phyloP scores from a whole-genome alignment of 129 eudicot genomes.

The Tagetes erecta region DNA sequence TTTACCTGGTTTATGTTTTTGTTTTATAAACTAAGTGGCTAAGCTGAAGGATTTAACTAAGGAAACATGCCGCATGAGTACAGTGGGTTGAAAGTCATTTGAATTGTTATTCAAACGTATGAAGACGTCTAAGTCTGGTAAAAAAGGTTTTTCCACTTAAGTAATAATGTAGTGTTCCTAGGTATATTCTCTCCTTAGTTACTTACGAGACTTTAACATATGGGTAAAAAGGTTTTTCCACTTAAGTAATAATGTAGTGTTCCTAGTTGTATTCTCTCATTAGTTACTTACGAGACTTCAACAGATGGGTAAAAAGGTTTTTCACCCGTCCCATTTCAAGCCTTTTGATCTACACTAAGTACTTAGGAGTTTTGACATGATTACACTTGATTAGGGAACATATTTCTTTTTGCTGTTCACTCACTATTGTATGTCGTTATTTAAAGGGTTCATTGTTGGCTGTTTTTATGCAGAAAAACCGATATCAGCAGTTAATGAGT shows the following conservation, averaged over 20 bases:
- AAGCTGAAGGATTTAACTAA: neutral
- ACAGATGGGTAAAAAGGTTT: neutral
- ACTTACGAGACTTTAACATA: neutral
- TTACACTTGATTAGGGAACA: neutral
- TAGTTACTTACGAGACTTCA: neutral
- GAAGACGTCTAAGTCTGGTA: neutral
- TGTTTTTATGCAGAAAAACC: slow-evolving; percentile 67
- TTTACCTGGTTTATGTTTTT: too few species aligned
- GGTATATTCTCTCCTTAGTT: neutral
- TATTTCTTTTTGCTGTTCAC: neutral
- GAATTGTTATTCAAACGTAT: neutral
- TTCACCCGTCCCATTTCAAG: neutral
- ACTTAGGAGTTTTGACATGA: neutral
- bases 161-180: neutral
- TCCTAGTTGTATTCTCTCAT: too few species aligned
- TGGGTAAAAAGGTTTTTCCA: neutral
- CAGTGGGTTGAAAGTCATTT: neutral
- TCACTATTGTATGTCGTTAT: neutral
- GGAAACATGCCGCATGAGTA: neutral
- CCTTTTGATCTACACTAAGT: neutral
- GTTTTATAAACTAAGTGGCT: neutral
- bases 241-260: neutral
- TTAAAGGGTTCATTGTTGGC: neutral
- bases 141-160: neutral
- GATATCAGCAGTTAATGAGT: slow-evolving; percentile 62